Base-by-base conservation (phyloP, 768 basidiomycete genomes). In the Sutorius australiensis region DNA sequence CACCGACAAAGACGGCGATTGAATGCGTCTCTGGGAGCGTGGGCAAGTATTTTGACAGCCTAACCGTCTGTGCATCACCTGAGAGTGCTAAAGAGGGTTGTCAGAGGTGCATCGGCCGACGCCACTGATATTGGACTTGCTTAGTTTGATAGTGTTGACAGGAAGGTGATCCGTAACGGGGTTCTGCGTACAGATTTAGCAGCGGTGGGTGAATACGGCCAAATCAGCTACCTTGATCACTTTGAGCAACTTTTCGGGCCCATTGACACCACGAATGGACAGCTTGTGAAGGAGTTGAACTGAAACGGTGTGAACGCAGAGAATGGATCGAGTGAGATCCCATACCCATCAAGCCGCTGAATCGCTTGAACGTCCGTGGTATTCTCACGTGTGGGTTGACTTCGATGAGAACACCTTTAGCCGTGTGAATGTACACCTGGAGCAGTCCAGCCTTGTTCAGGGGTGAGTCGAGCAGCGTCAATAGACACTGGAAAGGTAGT, bases 331-430 rank as follows among this genome's bases (percentile, higher is more conserved):
- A 7, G n/a, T 0, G 39, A 19, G 33, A 13, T 9, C 65, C 56
- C 78, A 57, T 65, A 95, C 94, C 95, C 97, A 99, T 99, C 59
- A 99, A 77, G 19, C 97, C 97, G 53, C 92, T 93, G 73, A 99
- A 99, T 10, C 97, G 84, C 73, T 99, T 99, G 73, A 99, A 98
- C 12, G 97, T 99, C 57, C 97, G 81, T 11, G 97, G 97, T 63
- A 99, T 99, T 51, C 97, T 83, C 11, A 98, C 94, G 72, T 92
- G 89, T 3, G 97, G 97, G 70, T 99, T 98, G 61, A 98, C 93
- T 73, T 99, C 95, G 67, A 99, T 98, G 42, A 99, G 81, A 12
- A 94, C 90, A 36, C 94, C 94, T 63, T 89, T 92, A 16, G 93
- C 90, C 14, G 97, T 98, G 75, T 98, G 95, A 55, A 99, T 95